phyloP scores from a whole-genome alignment of 495 filamentous ascomycete genomes.

The Ramalina intermedia region DNA sequence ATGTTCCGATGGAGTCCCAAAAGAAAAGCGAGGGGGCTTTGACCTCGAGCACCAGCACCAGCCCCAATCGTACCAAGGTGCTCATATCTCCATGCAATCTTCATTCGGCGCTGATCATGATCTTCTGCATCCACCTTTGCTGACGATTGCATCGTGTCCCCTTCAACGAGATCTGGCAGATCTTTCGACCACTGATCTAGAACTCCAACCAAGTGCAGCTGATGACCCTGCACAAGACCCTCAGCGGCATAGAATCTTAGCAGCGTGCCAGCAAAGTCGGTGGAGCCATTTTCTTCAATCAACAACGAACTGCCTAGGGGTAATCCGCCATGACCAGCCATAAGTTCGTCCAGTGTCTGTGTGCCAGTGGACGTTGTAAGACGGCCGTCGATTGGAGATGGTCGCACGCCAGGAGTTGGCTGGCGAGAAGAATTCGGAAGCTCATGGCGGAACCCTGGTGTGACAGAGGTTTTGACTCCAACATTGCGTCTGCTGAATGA shows the following conservation, averaged over 20 bases:
- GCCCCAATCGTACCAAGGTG: conserved; percentile 53
- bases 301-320: conserved; percentile 67
- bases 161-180: conserved; percentile 54
- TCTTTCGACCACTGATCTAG: conserved; percentile 67
- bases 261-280: conserved; percentile 77
- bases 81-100: conserved; percentile 97
- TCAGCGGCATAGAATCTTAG: conserved; percentile 86
- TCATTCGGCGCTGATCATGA: conserved; percentile 49
- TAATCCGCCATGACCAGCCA: conserved; percentile 81
- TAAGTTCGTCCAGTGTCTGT: conserved; percentile 63
- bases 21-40: conserved; percentile 7
- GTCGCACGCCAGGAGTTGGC: conserved; percentile 53
- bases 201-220: conserved; percentile 70
- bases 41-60: conserved; percentile 39
- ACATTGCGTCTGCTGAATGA: not conserved
- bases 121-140: conserved; percentile 32
- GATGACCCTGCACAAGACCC: conserved; percentile 82
- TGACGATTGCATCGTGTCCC: conserved; percentile 25
- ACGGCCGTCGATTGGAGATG: conserved; percentile 79
- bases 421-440: conserved; percentile 19
- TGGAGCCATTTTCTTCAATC: conserved; percentile 86
- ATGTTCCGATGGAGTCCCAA: no score
- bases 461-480: not conserved
- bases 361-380: conserved; percentile 85
- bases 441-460: not conserved